Conservation (phyloP, 2,329 filamentous ascomycete species). For the Cercospora sp. region DNA sequence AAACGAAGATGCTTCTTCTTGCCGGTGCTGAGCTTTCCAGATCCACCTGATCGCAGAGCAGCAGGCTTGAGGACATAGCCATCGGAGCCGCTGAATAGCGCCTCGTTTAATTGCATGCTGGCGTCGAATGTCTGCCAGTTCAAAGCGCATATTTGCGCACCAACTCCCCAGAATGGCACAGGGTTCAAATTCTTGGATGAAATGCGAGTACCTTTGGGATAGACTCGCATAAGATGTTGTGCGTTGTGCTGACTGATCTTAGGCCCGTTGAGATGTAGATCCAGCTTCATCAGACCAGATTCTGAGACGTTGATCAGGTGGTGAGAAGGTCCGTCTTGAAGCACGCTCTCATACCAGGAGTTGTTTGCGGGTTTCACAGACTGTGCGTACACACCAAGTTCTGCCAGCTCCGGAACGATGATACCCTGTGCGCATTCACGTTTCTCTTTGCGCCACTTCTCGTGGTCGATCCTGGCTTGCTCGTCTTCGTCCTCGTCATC, state of each 20-base stretch:
- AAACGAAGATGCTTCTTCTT: conserved; percentile 56
- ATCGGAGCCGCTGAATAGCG: conserved; percentile 64
- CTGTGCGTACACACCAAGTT: conserved; percentile 68
- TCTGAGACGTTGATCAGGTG: conserved; percentile 71
- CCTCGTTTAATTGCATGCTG: conserved; percentile 67
- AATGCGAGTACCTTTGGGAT: conserved; percentile 68
- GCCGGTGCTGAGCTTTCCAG: conserved; percentile 51
- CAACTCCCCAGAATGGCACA: conserved; percentile 65
- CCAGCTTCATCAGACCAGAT: conserved; percentile 58
- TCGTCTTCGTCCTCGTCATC: conserved; percentile 40
- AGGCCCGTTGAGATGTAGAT: conserved; percentile 36
- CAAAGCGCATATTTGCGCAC: conserved; percentile 68
- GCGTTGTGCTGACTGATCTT: conserved; percentile 63
- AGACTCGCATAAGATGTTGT: conserved; percentile 68
- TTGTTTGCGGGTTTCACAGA: conserved; percentile 67
- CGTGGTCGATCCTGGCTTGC: conserved; percentile 48
- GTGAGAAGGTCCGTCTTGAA: conserved; percentile 57
- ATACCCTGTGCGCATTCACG: conserved; percentile 47
- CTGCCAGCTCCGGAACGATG: conserved; percentile 66
- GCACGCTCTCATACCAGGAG: conserved; percentile 60
- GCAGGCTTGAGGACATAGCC: conserved; percentile 67
- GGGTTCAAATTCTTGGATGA: conserved; percentile 65
- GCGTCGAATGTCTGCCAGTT: conserved; percentile 70
- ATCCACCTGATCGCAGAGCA: conserved; percentile 58
- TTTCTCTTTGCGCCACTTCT: conserved; percentile 57